Base-by-base conservation (phyloP, 768 basidiomycete genomes). In the Naganishia friedmannii region DNA sequence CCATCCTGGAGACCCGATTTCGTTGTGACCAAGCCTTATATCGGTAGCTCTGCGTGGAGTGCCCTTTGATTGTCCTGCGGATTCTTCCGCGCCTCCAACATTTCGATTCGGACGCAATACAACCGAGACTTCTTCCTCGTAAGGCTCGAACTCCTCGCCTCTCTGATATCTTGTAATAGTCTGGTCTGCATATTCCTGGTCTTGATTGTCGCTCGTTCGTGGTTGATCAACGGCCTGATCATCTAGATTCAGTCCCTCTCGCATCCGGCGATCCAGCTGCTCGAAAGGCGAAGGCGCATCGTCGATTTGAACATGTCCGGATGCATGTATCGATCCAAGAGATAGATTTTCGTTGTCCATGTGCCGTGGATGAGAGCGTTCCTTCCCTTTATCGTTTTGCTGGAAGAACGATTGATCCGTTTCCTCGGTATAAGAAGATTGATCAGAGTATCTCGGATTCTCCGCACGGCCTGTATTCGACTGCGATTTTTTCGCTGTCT, bases 1-100 rank as follows among this genome's bases (percentile, higher is more conserved):
- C 89, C 90, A 91, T 19, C 87, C 67, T 23, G 58, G 58, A 42
- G 60, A 65, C 21, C 34, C 56, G 15, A 53, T 66, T n/a, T 53
- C 65, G 23, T 54, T 53, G 13, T 28, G 32, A 15, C 48, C 48
- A 51, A 51, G 48, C 17, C 48, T 45, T 13, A 1, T 4, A 5
- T 28, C 65, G 1, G 39, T 26, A 12, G 26, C 29, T 17, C 55
- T 57, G 54, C 55, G 34, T 2, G 68, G 45, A 8, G 68, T 54
- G 26, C 39, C 57, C 23, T 31, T 42, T 21, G 55, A 23, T 68
- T 29, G 34, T 8, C 39, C 63, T 8, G 32, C 19, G 5, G 28
- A 26, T 4, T n/a, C 39, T 34, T 45, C 37, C 37, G 54, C 55
- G 21, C 34, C 39, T 45, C 31, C 15, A 15, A 28, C 19, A 21